These are phyloP conservation scores for Rhodotorula sp. DNA, from an alignment of 1,284 basidiomycete species.

Conservation along the genomic window DNA sequence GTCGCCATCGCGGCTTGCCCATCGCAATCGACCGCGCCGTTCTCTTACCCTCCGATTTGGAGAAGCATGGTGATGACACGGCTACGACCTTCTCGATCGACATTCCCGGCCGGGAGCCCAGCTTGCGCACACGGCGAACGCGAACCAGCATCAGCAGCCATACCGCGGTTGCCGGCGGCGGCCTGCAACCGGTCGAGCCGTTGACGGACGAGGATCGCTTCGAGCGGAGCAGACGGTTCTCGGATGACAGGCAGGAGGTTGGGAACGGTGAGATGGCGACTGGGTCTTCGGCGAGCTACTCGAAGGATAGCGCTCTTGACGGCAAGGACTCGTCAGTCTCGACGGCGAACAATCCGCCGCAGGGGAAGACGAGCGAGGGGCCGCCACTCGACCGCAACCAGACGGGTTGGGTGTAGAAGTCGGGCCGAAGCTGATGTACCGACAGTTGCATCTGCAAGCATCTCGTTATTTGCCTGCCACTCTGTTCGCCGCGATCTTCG, in stretches of 20 bases:
- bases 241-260: not conserved
- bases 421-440: too few relatives aligned
- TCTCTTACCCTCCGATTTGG: conserved; percentile 47
- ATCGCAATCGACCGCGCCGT: conserved; percentile 68
- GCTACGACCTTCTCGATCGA: conserved; percentile 16
- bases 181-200: conserved; percentile 10
- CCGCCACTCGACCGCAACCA: too few relatives aligned
- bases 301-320: too few relatives aligned
- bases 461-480: too few relatives aligned
- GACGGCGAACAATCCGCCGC: too few relatives aligned
- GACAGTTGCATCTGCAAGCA: too few relatives aligned
- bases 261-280: too few relatives aligned
- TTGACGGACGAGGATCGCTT: conserved; percentile 10
- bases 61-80: conserved; percentile 32
- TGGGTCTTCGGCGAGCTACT: too few relatives aligned
- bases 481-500: too few relatives aligned
- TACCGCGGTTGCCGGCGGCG: not conserved
- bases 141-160: not conserved
- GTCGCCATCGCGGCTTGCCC: conserved; percentile 77
- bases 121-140: not conserved
- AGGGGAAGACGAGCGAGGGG: too few relatives aligned
- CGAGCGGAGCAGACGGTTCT: conserved; percentile 1
- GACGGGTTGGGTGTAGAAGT: too few relatives aligned
- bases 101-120: not conserved
- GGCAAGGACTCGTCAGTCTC: too few relatives aligned